Evolutionary conservation across 495 filamentous ascomycete genomes (phyloP).

Genomic region (Daldinia loculata): DNA sequence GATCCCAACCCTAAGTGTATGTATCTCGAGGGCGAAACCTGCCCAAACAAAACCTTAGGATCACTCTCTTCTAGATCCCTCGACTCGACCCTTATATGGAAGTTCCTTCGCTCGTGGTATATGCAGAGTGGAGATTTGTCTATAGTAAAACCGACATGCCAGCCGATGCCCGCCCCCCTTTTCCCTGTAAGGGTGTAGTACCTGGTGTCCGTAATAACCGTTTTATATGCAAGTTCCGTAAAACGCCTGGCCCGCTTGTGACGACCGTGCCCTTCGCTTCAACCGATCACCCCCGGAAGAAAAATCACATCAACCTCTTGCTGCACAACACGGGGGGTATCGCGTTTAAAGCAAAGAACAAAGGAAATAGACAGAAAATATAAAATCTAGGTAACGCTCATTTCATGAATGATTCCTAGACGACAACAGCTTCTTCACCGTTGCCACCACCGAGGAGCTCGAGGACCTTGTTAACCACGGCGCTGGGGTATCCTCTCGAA

Average conservation of each 20-base stretch:
- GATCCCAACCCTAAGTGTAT: constrained; percentile 5
- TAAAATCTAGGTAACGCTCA: constrained; percentile 8
- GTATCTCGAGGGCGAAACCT: constrained; percentile 16
- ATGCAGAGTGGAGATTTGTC: constrained; percentile 50
- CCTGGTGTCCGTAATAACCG: constrained; percentile 27
- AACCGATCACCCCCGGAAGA: constrained; percentile 37
- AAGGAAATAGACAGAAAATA: constrained; percentile 31
- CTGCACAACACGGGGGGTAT: constrained; percentile 50
- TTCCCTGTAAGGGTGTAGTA: constrained; percentile 26
- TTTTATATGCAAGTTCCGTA: constrained; percentile 32
- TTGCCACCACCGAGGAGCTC: constrained; percentile 80
- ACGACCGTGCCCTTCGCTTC: constrained; percentile 37
- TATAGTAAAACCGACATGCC: constrained; percentile 46
- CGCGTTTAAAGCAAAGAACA: constrained; percentile 48
- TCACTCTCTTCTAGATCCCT: neutral
- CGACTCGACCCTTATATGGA: constrained; percentile 10
- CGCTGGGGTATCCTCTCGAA: constrained; percentile 85
- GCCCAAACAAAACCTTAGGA: constrained; percentile 8
- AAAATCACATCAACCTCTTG: constrained; percentile 31
- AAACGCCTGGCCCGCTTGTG: constrained; percentile 40
- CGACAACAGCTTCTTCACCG: constrained; percentile 37
- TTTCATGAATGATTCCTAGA: constrained; percentile 8
- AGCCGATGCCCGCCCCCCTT: constrained; percentile 31
- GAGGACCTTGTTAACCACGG: constrained; percentile 89
- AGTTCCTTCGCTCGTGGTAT: constrained; percentile 39